These are phyloP conservation scores for Paecilomyces fulvus DNA, from an alignment of 2,329 filamentous ascomycete genomes.

Conservation along the genomic window DNA sequence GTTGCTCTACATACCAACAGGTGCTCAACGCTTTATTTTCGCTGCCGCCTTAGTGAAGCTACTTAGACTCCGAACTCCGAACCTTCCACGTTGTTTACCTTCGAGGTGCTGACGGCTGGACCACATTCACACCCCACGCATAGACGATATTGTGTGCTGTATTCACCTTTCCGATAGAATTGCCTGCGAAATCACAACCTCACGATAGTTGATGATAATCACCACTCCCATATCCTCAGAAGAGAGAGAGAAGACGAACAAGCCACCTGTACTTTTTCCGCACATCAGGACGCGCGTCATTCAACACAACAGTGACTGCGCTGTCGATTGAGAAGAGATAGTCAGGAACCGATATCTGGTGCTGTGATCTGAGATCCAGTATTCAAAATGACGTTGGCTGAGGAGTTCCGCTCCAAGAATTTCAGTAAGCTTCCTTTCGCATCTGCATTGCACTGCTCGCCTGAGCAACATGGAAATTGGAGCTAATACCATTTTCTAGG, in stretches of 20 bases:
- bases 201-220: background rate
- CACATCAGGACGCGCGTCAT: background rate
- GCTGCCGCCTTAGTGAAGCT: background rate
- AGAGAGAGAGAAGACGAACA: background rate
- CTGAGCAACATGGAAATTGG: slow-evolving; percentile 4
- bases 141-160: background rate
- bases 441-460: background rate
- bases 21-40: background rate
- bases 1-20: background rate
- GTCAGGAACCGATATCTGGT: background rate
- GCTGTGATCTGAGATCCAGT: background rate
- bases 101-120: background rate
- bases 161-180: background rate
- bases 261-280: background rate
- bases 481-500: slow-evolving; percentile 36
- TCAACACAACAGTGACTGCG: background rate
- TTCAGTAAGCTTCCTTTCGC: slow-evolving; percentile 47
- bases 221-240: background rate
- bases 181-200: background rate
- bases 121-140: background rate
- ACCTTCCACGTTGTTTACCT: background rate
- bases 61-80: background rate
- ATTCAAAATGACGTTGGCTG: slow-evolving; percentile 48
- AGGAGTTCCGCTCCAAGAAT: slow-evolving; percentile 57
- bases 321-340: background rate